A percentile compares a stretch with the other conserved stretches of the same genome.
These are phyloP conservation scores for Cyclostephanos tholiformis DNA, from an alignment of 108 stramenopile genomes.

Conservation along the genomic window DNA sequence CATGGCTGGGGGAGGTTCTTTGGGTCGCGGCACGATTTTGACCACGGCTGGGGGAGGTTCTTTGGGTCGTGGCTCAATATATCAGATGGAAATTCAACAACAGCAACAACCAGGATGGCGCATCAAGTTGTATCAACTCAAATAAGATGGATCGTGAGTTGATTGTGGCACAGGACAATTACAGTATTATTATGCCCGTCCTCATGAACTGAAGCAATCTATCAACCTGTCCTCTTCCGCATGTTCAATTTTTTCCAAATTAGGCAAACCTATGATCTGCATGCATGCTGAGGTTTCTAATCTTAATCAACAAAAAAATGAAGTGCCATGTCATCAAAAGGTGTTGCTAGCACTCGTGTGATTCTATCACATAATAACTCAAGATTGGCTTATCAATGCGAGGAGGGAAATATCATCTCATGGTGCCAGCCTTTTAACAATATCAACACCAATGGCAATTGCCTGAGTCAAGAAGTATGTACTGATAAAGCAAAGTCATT, in stretches of 20 bases:
- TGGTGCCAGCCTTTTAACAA: slow-evolving; percentile 84
- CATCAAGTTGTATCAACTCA: slow-evolving; percentile 88
- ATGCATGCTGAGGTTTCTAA: slow-evolving; percentile 81
- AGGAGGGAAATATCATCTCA: slow-evolving; percentile 91
- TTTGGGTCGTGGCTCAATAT: too few relatives aligned
- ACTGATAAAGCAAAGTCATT: not conserved
- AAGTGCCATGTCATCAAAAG: slow-evolving; percentile 13
- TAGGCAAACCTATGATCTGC: slow-evolving; percentile 83
- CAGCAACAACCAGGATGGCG: slow-evolving; percentile 84
- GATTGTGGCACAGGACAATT: slow-evolving; percentile 90
- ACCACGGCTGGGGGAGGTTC: too few relatives aligned
- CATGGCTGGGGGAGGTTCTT: too few relatives aligned
- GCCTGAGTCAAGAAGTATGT: not conserved
- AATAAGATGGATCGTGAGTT: slow-evolving; percentile 87
- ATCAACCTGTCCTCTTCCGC: slow-evolving; percentile 4
- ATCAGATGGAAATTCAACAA: not conserved
- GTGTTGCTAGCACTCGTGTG: slow-evolving; percentile 81
- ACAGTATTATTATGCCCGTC: slow-evolving; percentile 61
- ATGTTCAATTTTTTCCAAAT: slow-evolving; percentile 54
- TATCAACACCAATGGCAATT: not conserved
- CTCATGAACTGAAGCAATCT: not conserved
- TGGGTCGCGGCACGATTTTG: too few relatives aligned
- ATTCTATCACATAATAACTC: slow-evolving; percentile 57
- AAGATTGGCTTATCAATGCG: slow-evolving; percentile 74
- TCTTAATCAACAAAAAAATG: slow-evolving; percentile 19